Percentiles rank a stretch among this genome's conserved stretches.
phyloP scores from a whole-genome alignment of 2,329 filamentous ascomycete genomes.

The Exophiala sp. region DNA sequence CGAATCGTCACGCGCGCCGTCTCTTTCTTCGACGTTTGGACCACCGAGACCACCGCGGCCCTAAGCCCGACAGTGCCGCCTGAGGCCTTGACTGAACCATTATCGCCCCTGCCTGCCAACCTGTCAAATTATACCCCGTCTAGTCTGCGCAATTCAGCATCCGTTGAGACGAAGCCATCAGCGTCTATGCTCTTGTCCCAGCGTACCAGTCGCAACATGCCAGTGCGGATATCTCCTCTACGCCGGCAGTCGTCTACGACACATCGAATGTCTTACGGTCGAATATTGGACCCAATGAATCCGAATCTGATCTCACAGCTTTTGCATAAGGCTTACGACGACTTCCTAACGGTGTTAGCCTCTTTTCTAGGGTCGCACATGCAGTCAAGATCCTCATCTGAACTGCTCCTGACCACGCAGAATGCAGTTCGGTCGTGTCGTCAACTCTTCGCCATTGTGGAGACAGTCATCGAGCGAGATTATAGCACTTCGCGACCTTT shows the following conservation, averaged over 20 bases:
- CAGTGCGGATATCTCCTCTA: constrained; percentile 28
- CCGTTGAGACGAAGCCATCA: constrained; percentile 4
- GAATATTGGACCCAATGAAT: constrained; percentile 59
- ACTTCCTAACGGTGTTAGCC: constrained; percentile 83
- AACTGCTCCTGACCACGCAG: constrained; percentile 76
- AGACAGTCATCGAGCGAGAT: constrained; percentile 77
- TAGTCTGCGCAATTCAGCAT: constrained; percentile 3
- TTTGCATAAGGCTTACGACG: constrained; percentile 76
- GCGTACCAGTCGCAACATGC: constrained; percentile 16
- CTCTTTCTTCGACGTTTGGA: constrained; percentile 81
- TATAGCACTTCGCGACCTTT: constrained; percentile 64
- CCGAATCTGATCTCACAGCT: constrained; percentile 79
- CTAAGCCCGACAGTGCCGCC: constrained; percentile 30
- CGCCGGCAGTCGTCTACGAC: constrained; percentile 54
- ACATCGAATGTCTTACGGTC: constrained; percentile 73
- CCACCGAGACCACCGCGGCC: constrained; percentile 51
- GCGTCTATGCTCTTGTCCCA: constrained; percentile 2
- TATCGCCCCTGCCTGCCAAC: constrained; percentile 7
- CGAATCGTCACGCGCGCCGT: constrained; percentile 90
- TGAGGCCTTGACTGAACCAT: not conserved
- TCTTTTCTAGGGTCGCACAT: constrained; percentile 92
- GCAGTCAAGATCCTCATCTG: constrained; percentile 83
- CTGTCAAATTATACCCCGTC: constrained; percentile 3
- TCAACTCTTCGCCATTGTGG: constrained; percentile 73
- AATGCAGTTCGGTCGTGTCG: constrained; percentile 80